Base-by-base conservation (phyloP, 768 basidiomycete genomes). In the Naematelia encephala region DNA sequence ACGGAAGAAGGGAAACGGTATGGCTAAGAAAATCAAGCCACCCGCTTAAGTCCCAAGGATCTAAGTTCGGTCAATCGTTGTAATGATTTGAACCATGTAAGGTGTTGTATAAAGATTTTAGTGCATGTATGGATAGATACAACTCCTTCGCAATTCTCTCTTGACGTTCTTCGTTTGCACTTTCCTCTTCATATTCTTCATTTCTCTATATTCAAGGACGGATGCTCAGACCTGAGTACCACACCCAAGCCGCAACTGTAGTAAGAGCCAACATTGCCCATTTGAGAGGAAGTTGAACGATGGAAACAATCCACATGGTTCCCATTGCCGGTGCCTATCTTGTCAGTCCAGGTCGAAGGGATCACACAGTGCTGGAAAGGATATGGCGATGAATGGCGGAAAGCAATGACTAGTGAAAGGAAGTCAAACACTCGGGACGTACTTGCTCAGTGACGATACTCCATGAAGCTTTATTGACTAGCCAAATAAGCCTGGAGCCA, bases 281-380 rank as follows among this genome's bases (percentile, higher is more conserved):
- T 19, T 61, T 62, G 0, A 77, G 59, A 1, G 72, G 70, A 25
- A 77, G 56, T 60, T 75, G 75, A 0, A 77, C 68, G 14, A 77
- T 71, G 8, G 75, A 66, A 26, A 77, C 54, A 29, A 75, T 72
- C 75, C 75, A 77, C 22, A 77, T 19, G 11, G 75, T 75, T 3
- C 74, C 75, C 47, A 75, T 65, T 4, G 75, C 62, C 5, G 75
- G 73, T 12, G 73, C 75, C 75, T 77, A 12, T 11, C 12, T 19
- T 21, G 44, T 29, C n/a, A n/a, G n/a, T n/a, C n/a, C n/a, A n/a
- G n/a, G n/a, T n/a, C n/a, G n/a, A n/a, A n/a, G n/a, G n/a, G n/a
- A n/a, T n/a, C n/a, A n/a, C n/a, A n/a, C n/a, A n/a, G n/a, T 48
- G 3, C 22, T 21, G 46, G 43, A 28, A 23, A n/a, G n/a, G n/a